Conservation (phyloP, 176 grass and related monocot species). For the Zoysia pacifica region DNA sequence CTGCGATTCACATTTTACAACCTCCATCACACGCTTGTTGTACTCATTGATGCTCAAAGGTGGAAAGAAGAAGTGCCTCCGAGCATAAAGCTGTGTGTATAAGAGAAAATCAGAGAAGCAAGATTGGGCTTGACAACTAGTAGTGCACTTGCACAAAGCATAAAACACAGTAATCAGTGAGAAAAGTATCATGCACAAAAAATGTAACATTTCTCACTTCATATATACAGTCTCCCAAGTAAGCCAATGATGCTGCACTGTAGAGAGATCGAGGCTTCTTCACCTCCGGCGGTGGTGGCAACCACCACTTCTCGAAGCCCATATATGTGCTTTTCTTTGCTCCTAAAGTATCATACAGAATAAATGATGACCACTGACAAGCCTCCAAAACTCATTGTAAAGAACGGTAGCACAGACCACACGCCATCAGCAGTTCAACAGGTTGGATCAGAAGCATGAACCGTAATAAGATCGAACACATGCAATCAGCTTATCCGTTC, state of each 20-base stretch:
- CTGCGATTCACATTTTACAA: constrained; percentile 95
- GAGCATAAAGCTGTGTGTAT: constrained; percentile 78
- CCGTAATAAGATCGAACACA: too few species aligned
- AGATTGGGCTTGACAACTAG: constrained; percentile 12
- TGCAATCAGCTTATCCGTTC: too few species aligned
- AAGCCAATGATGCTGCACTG: constrained; percentile 75
- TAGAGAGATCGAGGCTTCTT: constrained; percentile 88
- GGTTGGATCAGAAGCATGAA: too few species aligned
- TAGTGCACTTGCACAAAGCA: not conserved
- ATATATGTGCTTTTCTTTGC: constrained; percentile 64
- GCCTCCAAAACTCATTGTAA: not conserved
- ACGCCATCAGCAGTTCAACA: not conserved
- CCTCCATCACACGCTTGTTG: constrained; percentile 90
- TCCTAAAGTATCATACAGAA: constrained; percentile 31
- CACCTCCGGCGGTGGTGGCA: constrained; percentile 68
- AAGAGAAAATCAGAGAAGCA: constrained; percentile 37
- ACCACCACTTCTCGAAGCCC: constrained; percentile 91
- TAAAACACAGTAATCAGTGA: not conserved
- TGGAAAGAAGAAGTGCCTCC: constrained; percentile 91
- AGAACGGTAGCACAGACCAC: not conserved
- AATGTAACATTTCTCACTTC: constrained; percentile 51
- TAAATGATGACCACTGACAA: not conserved
- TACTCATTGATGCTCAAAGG: constrained; percentile 95
- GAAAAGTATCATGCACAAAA: not conserved
- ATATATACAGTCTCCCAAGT: constrained; percentile 98